phyloP scores from a whole-genome alignment of 306 rosid genomes.

The Malus domestica region DNA sequence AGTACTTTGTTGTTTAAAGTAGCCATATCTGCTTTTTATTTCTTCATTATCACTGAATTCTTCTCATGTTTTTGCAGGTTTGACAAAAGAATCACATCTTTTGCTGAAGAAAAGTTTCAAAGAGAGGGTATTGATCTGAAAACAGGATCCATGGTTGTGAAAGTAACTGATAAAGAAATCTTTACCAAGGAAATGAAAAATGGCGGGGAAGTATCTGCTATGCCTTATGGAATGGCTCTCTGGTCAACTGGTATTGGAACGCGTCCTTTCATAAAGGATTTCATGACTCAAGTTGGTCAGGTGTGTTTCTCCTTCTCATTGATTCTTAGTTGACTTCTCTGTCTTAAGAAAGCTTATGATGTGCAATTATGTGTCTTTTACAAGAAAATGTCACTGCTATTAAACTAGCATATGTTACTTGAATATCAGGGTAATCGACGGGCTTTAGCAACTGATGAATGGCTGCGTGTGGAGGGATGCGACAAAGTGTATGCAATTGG shows the following conservation, averaged over 20 bases:
- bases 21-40: background rate
- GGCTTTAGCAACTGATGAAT: constrained; percentile 91
- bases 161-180: constrained; percentile 78
- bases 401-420: background rate
- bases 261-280: constrained; percentile 77
- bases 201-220: constrained; percentile 50
- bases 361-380: background rate
- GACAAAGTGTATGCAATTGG: constrained; percentile 79
- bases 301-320: constrained; percentile 36
- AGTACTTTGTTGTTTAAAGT: background rate
- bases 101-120: constrained; percentile 78
- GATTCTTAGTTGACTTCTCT: background rate
- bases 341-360: background rate
- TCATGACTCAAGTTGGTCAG: constrained; percentile 89
- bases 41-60: background rate
- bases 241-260: constrained; percentile 98
- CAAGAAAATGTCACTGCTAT: background rate
- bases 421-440: constrained; percentile 72
- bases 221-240: constrained; percentile 93
- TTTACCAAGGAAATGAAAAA: constrained; percentile 70
- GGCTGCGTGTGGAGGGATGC: constrained; percentile 95
- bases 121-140: constrained; percentile 83
- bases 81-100: constrained; percentile 90
- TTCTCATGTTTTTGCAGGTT: constrained; percentile 48
- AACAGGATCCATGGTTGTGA: constrained; percentile 94